Base-by-base conservation (phyloP, 345 rosid species). In the Raphanus raphanistrum region DNA sequence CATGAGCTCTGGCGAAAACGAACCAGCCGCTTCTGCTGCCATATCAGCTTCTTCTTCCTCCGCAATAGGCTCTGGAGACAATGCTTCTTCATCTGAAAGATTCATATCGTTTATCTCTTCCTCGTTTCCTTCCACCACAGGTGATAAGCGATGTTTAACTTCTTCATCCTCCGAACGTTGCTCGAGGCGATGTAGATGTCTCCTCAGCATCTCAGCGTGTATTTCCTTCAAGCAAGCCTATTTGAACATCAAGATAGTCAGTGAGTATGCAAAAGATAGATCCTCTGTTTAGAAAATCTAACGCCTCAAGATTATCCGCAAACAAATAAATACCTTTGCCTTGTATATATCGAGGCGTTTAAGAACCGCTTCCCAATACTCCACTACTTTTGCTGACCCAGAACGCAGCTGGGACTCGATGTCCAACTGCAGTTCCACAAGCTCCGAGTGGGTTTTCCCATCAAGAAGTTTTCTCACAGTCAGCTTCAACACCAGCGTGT, bases 341-440 rank as follows among this genome's bases (percentile, higher is more conserved):
- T 91, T 91, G 85, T 91, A 95, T 63, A 91, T 92, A 68, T 88
- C 89, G 32, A 95, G 92, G 59, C 99, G 90, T 79, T 88, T 92
- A 52, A 95, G 87, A 79, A 94, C 87, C 58, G 92, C 98, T 81
- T 94, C 97, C 98, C 98, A 94, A 76, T 92, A 95, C 84, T 92
- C 98, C 10, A 95, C 99, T 6, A 95, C 98, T 84, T 91, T 95
- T 0, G 97, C 99, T 3, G 93, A 85, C 54, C 99, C 98, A 74
- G 92, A 88, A 73, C 85, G 92, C 88, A 95, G 86, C 81, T 90
- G 92, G 50, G 82, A 80, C 83, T 92, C 98, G 9, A 95, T 92
- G 64, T 90, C 85, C 16, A 84, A 83, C 75, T 84, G 88, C 66
- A 92, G 70, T 28, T 84, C 88, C 72, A 89, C 90, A 70, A 95